Evolutionary conservation across 768 basidiomycete genomes (phyloP).

Genomic region (Macrolepiota albuminosa): DNA sequence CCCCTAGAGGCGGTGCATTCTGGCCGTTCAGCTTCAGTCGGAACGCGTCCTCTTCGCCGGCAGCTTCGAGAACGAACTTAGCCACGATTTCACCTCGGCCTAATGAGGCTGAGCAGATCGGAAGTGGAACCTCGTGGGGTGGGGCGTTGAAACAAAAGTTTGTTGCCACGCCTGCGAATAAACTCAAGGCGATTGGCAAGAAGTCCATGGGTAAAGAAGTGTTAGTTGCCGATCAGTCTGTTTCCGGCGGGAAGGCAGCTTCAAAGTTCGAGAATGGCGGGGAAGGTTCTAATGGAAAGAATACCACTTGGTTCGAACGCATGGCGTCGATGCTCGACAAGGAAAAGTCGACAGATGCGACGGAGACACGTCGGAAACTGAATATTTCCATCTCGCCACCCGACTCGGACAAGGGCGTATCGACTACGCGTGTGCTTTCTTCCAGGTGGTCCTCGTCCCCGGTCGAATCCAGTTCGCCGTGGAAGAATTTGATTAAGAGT

Average conservation of each 20-base stretch:
- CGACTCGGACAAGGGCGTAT: conserved; percentile 16
- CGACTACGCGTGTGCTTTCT: conserved; percentile 14
- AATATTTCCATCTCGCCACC: conserved; percentile 35
- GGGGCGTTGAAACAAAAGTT: conserved; percentile 13
- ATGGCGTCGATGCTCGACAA: conserved; percentile 21
- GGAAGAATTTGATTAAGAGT: conserved; percentile 28
- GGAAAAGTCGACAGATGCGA: conserved; percentile 10
- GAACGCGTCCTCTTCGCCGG: conserved; percentile 19
- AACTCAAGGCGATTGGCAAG: conserved; percentile 40
- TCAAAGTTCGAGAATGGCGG: conserved; percentile 13
- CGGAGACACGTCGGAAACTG: conserved; percentile 27
- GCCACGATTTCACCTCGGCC: conserved; percentile 36
- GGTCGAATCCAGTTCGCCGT: conserved; percentile 20
- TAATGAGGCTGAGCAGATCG: conserved; percentile 16
- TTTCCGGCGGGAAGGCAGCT: conserved; percentile 2
- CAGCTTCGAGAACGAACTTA: conserved; percentile 35
- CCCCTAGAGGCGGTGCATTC: conserved; percentile 28
- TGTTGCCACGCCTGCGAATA: conserved; percentile 26
- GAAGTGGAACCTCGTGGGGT: conserved; percentile 1
- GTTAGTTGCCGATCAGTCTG: conserved; percentile 25
- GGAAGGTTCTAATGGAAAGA: conserved; percentile 12
- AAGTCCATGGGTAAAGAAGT: conserved; percentile 31
- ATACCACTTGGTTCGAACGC: conserved; percentile 24
- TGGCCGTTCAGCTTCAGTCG: conserved; percentile 30
- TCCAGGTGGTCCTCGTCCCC: conserved; percentile 37